phyloP scores from a whole-genome alignment of 768 basidiomycete genomes.

The Leccinum aurantiacum region DNA sequence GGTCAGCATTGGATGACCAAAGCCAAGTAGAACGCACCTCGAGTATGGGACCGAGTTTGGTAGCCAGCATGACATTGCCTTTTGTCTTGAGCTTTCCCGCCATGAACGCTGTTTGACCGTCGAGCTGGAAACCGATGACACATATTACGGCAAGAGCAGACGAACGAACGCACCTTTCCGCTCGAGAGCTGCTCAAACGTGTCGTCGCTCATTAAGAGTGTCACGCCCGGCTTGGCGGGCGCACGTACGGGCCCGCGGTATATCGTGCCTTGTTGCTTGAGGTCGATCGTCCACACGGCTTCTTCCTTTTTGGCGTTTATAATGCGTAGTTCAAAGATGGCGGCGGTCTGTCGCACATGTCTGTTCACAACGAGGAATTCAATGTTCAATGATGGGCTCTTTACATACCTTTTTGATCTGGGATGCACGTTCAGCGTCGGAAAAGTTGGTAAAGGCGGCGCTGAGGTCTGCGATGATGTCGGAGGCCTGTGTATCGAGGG shows the following conservation, averaged over 20 bases:
- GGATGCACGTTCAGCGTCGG: no score
- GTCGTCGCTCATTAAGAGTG: constrained; percentile 75
- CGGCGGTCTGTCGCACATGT: constrained; percentile 59
- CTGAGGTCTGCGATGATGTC: no score
- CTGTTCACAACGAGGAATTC: no score
- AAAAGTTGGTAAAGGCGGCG: no score
- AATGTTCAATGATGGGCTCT: no score
- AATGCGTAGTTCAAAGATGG: constrained; percentile 83
- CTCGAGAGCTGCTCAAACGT: constrained; percentile 68
- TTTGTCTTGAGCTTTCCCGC: constrained; percentile 90
- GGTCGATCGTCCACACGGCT: constrained; percentile 87
- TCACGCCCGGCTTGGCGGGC: constrained; percentile 75
- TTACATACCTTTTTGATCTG: constrained; percentile 60
- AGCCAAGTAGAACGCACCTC: constrained; percentile 35
- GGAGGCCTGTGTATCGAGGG: constrained; percentile 25
- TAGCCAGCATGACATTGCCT: constrained; percentile 92
- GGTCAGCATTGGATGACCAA: neutral
- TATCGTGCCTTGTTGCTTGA: constrained; percentile 80
- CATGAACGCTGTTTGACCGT: constrained; percentile 96
- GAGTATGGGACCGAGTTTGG: constrained; percentile 82
- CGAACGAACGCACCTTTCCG: constrained; percentile 56
- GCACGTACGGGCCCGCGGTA: constrained; percentile 58
- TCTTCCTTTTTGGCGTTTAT: constrained; percentile 71
- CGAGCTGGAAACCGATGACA: constrained; percentile 46
- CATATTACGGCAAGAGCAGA: neutral